These are phyloP conservation scores for Avicennia marina DNA, from an alignment of 257 asterid species.

Conservation along the genomic window DNA sequence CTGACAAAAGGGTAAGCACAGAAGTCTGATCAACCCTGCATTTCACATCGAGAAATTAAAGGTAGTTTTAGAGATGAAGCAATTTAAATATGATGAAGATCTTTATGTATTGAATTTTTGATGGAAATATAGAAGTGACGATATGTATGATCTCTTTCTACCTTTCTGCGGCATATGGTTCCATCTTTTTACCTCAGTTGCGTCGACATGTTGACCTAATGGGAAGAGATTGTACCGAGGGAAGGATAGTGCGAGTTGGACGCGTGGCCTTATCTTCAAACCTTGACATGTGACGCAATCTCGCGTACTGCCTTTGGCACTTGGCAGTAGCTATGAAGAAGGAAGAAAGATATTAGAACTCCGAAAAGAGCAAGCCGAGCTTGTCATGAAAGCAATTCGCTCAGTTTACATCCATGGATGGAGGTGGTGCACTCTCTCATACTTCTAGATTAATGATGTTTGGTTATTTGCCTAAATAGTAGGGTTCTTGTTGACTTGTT, in stretches of 20 bases:
- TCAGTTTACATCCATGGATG: conserved; percentile 23
- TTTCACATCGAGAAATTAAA: conserved; percentile 38
- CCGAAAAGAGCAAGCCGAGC: conserved; percentile 20
- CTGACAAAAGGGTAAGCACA: conserved; percentile 57
- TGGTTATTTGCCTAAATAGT: no score
- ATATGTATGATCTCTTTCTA: no score
- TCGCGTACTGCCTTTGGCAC: conserved; percentile 47
- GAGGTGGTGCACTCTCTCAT: conserved; percentile 24
- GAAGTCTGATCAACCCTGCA: conserved; percentile 39
- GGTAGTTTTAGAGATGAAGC: no score
- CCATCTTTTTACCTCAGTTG: conserved; percentile 37
- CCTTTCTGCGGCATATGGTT: conserved; percentile 28
- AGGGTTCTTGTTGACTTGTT: no score
- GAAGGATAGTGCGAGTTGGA: conserved; percentile 28
- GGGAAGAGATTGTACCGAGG: conserved; percentile 23
- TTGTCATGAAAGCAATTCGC: background rate
- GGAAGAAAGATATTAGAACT: conserved; percentile 37
- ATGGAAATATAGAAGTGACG: no score
- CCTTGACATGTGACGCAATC: conserved; percentile 33
- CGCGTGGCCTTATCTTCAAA: conserved; percentile 36
- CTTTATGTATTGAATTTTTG: background rate
- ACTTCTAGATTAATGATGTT: background rate
- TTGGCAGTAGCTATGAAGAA: conserved; percentile 40
- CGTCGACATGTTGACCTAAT: conserved; percentile 35
- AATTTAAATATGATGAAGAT: no score